phyloP scores from a whole-genome alignment of 495 filamentous ascomycete species.

The Thermothielavioides terrestris region DNA sequence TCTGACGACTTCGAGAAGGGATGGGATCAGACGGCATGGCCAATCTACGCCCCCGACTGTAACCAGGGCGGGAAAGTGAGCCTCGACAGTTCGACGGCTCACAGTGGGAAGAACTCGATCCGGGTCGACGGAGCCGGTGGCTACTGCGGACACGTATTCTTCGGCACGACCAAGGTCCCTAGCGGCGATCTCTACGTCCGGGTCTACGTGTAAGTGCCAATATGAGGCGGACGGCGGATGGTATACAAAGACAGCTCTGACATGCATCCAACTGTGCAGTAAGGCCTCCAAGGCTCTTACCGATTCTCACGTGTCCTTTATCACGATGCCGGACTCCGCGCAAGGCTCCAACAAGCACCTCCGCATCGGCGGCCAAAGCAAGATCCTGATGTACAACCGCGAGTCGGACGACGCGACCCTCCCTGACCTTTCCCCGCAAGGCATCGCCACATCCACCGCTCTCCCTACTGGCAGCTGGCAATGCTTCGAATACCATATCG shows the following conservation, averaged over 20 bases:
- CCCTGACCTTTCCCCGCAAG: constrained; percentile 48
- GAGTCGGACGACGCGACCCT: constrained; percentile 52
- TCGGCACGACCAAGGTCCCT: constrained; percentile 48
- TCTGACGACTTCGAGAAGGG: constrained; percentile 46
- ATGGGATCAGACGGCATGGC: constrained; percentile 46
- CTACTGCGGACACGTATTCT: constrained; percentile 53
- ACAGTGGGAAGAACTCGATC: constrained; percentile 49
- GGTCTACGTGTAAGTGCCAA: constrained; percentile 46
- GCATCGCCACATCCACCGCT: constrained; percentile 42
- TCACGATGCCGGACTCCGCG: constrained; percentile 53
- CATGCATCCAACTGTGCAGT: constrained; percentile 21
- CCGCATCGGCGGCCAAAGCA: constrained; percentile 49
- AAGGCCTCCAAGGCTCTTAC: constrained; percentile 45
- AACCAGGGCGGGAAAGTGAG: constrained; percentile 47
- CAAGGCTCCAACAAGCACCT: constrained; percentile 48
- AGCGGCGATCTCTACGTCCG: constrained; percentile 48
- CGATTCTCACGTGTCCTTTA: constrained; percentile 49
- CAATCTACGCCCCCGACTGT: constrained; percentile 48
- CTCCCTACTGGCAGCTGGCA: constrained; percentile 43
- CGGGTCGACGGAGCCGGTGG: constrained; percentile 45
- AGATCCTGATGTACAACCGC: constrained; percentile 54
- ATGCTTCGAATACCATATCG: constrained; percentile 52
- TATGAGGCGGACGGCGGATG: neutral
- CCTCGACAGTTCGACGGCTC: constrained; percentile 43
- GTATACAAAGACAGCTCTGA: constrained; percentile 11